Evolutionary conservation across 2,329 filamentous ascomycete genomes (phyloP), one percentile per base, ranked within the genome.

Genomic region (Venturia carpophila): DNA sequence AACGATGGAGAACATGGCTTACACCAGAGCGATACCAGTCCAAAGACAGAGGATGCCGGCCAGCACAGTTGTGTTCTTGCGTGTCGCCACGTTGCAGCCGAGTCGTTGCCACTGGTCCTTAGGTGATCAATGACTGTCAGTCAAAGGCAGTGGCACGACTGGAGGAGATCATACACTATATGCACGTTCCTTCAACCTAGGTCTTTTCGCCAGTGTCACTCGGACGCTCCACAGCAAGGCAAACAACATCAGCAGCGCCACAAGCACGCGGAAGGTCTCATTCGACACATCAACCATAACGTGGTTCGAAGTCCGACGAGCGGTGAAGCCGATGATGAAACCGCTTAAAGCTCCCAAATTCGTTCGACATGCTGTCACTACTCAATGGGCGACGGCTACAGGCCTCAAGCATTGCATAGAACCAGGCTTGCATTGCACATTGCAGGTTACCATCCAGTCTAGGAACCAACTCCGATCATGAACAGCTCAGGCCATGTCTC

Each of bases 181-280:
- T 58, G 52, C 52, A n/a, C 5, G 52, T 58, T 11, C 30, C 17
- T 58, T 58, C 52, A 15, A 58, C 21, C 19, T n/a, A 34, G 52
- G 11, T 19, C 52, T 58, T 10, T 17, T n/a, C 30, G 37, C 30
- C 30, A 15, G 52, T 58, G 30, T 58, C 52, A 37, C 30, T 11
- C 30, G 52, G 27, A 19, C 37, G 52, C 30, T 15, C 30, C 37
- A 37, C 30, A 58, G 19, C 19, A 37, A 58, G 15, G 30, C 52
- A 58, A 37, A 58, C 52, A 34, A 56, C 6, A 37, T 37, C 52
- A 56, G 27, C 15, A 56, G 52, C 15, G 30, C 52, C 52, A 56
- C 30, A 58, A 37, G 52, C 52, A 58, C 27, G 17, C 52, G 27
- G 52, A 37, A 37, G 52, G 7, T 58, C 19, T 58, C 15, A 58